Conservation (phyloP, 768 basidiomycete species). For the Tricholoma saponaceum region DNA sequence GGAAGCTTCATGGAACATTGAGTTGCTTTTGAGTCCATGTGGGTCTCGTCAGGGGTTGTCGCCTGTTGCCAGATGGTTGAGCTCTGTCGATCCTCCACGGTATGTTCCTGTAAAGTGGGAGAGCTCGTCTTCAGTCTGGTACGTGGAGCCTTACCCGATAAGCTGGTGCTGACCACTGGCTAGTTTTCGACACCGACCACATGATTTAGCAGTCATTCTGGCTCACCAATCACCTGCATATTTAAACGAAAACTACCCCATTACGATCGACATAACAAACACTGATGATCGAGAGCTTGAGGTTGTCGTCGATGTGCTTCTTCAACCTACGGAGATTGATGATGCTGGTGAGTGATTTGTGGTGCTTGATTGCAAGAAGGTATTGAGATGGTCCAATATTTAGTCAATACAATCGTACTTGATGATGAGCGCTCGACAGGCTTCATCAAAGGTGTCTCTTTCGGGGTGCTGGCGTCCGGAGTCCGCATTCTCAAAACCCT, state of each 20-base stretch:
- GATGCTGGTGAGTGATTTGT: conserved; percentile 49
- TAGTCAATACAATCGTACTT: conserved; percentile 62
- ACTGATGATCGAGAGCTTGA: conserved; percentile 67
- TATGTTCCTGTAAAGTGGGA: conserved; percentile 52
- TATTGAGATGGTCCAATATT: neutral
- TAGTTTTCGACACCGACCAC: conserved; percentile 63
- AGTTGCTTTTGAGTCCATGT: conserved; percentile 51
- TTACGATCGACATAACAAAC: conserved; percentile 68
- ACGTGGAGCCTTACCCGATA: conserved; percentile 18
- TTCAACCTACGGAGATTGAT: conserved; percentile 79
- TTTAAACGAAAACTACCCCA: conserved; percentile 77
- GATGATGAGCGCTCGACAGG: conserved; percentile 63
- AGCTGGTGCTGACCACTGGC: conserved; percentile 3
- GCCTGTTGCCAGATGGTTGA: conserved; percentile 50
- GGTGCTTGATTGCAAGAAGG: neutral
- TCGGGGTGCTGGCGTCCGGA: conserved; percentile 63
- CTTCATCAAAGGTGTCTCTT: conserved; percentile 67
- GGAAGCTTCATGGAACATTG: conserved; percentile 64
- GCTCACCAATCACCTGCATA: conserved; percentile 67
- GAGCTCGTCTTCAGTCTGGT: conserved; percentile 45
- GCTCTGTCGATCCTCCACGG: conserved; percentile 44
- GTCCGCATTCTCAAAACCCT: conserved; percentile 57
- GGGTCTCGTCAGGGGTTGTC: conserved; percentile 28
- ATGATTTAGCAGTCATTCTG: conserved; percentile 51
- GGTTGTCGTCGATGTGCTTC: conserved; percentile 64